Conservation (phyloP, 179 eudicot genomes). For the Spergularia azorica region DNA sequence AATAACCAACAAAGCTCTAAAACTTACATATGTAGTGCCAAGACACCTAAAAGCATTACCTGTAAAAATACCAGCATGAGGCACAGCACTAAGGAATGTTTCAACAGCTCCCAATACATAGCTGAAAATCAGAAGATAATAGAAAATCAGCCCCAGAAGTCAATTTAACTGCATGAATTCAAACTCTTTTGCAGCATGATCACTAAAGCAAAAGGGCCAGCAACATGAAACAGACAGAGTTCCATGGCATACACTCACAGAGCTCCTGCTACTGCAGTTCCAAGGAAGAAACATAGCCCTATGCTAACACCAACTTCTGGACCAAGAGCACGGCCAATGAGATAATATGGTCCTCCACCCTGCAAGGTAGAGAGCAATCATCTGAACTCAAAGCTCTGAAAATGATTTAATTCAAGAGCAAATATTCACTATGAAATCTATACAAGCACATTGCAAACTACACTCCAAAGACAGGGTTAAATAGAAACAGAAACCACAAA, state of each 20-base stretch:
- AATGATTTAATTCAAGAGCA: neutral
- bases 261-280: slow-evolving; percentile 98
- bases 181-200: slow-evolving; percentile 14
- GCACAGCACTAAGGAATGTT: slow-evolving; percentile 94
- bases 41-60: slow-evolving; percentile 40
- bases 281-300: slow-evolving; percentile 97
- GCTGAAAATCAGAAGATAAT: slow-evolving; percentile 42
- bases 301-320: slow-evolving; percentile 99
- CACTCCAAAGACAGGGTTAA: neutral
- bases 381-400: slow-evolving; percentile 3
- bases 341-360: slow-evolving; percentile 99
- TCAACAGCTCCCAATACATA: slow-evolving; percentile 99
- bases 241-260: slow-evolving; percentile 71
- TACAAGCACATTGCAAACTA: neutral
- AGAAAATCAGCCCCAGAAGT: slow-evolving; percentile 4
- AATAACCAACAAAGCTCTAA: too few relatives aligned
- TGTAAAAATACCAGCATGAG: slow-evolving; percentile 86
- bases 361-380: slow-evolving; percentile 28
- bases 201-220: slow-evolving; percentile 6
- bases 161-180: neutral
- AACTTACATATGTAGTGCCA: too few relatives aligned
- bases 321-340: slow-evolving; percentile 99
- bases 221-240: slow-evolving; percentile 18
- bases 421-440: neutral
- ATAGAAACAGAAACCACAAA: neutral